These are phyloP conservation scores for Pseudozyma sp. DNA, from an alignment of 1,284 basidiomycete genomes.

Conservation along the genomic window DNA sequence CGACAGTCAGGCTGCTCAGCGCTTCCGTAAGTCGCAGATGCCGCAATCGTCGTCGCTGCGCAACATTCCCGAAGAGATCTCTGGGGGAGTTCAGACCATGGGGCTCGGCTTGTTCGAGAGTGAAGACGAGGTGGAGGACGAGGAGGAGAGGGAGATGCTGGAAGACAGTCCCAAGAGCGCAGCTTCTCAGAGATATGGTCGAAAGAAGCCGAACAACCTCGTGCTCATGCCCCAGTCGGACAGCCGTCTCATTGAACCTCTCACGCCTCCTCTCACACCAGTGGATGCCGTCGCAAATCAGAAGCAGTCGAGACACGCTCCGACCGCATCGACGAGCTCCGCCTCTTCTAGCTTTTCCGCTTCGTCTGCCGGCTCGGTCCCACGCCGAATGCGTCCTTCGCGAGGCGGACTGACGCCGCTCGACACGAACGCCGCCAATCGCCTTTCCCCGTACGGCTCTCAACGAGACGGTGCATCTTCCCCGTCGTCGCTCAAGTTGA, in stretches of 20 bases:
- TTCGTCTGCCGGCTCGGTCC: slow-evolving; percentile 23
- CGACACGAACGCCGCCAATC: slow-evolving; percentile 32
- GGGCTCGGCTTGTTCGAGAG: slow-evolving; percentile 43
- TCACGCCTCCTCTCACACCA: slow-evolving; percentile 46
- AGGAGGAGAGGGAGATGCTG: slow-evolving; percentile 26
- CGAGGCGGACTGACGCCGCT: slow-evolving; percentile 30
- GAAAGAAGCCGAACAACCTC: slow-evolving; percentile 27
- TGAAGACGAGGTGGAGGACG: slow-evolving; percentile 32
- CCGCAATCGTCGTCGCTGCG: slow-evolving; percentile 41
- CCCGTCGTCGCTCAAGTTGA: slow-evolving; percentile 40
- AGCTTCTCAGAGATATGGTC: not conserved
- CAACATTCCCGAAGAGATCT: slow-evolving; percentile 42
- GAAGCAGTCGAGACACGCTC: slow-evolving; percentile 35
- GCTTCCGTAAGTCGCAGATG: slow-evolving; percentile 33
- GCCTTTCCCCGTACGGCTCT: slow-evolving; percentile 22
- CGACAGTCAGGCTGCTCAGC: slow-evolving; percentile 38
- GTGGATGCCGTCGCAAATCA: slow-evolving; percentile 20
- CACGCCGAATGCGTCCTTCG: slow-evolving; percentile 21
- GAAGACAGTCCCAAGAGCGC: slow-evolving; percentile 25
- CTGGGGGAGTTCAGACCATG: slow-evolving; percentile 33
- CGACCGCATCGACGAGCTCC: slow-evolving; percentile 35
- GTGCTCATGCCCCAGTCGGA: slow-evolving; percentile 33
- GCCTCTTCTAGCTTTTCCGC: slow-evolving; percentile 11
- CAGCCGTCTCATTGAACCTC: slow-evolving; percentile 22
- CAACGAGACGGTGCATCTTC: slow-evolving; percentile 28